Evolutionary conservation across 225 moss, liverwort and hornwort genomes (phyloP), one percentile per base, ranked within the genome.

Genomic region (Bryoerythrophyllum caledonicum): DNA sequence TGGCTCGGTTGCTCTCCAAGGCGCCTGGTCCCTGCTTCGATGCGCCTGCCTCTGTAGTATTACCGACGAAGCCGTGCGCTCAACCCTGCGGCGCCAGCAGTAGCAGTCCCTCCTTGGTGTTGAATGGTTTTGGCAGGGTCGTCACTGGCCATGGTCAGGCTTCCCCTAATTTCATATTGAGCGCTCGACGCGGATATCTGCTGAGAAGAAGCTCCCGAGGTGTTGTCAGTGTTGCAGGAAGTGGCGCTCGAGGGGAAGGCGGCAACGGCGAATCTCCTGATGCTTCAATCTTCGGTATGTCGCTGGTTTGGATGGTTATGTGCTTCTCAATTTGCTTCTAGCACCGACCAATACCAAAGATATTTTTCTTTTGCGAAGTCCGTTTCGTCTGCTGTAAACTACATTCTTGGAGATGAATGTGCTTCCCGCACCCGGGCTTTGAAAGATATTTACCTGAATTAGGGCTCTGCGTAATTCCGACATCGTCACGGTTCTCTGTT

Each of bases 1-100:
- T 82, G 87, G 80, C 77, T 80, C 84, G 71, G 64, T 82, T 80
- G 59, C 77, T 87, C 68, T 80, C 52, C 43, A 77, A 82, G n/a
- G 74, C 71, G 5, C 60, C 64, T 4, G n/a, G 65, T 11, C 61
- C 64, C 34, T 71, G 71, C 65, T 60, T 81, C 37, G 74, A 77
- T 48, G 71, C 48, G 8, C 67, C 61, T 46, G 24, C 74, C 72
- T 80, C 82, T 30, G 46, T 69, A 44, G 46, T 72, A 44, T 68
- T 69, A 38, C 72, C 76, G 49, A 79, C 76, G 40, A 81, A 73
- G 41, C 65, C 74, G 20, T 74, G 71, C 59, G 59, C 68, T 46
- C 80, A 74, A 27, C 10, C 74, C 60, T 52, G 58, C 65, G 38
- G 1, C 7, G 19, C 6, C 48, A 46, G 16, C 46, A 46, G 44